phyloP scores from a whole-genome alignment of 257 asterid species.

The Primulina eburnea region DNA sequence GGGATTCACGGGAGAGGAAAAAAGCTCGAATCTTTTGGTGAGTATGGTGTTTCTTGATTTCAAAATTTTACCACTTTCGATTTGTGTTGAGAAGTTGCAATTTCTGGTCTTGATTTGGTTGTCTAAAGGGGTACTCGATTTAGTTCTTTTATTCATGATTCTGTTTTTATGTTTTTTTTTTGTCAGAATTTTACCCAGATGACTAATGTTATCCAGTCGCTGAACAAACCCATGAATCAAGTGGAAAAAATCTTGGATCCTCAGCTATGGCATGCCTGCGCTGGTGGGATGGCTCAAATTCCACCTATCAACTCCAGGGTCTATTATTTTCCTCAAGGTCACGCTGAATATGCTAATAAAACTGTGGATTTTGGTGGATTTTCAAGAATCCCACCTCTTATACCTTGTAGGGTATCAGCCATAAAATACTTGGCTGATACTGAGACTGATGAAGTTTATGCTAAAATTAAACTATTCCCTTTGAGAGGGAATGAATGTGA shows the following conservation, averaged over 20 bases:
- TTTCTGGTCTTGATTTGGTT: slow-evolving; percentile 1
- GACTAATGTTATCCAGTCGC: slow-evolving; percentile 61
- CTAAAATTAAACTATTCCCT: slow-evolving; percentile 54
- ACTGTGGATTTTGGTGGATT: slow-evolving; percentile 44
- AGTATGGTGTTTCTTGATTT: slow-evolving; percentile 11
- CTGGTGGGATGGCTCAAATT: slow-evolving; percentile 82
- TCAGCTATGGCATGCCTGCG: slow-evolving; percentile 89
- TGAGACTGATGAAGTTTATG: slow-evolving; percentile 73
- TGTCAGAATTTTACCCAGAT: slow-evolving; percentile 32
- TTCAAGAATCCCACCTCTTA: slow-evolving; percentile 48
- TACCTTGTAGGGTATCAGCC: slow-evolving; percentile 46
- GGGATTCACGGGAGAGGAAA: neutral
- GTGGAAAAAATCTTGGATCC: slow-evolving; percentile 58
- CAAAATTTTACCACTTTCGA: neutral
- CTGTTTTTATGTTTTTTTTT: neutral
- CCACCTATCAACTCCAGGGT: slow-evolving; percentile 53
- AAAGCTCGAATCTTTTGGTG: slow-evolving; percentile 15
- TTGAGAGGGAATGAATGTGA: slow-evolving; percentile 31
- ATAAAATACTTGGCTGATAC: slow-evolving; percentile 62
- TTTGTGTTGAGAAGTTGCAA: slow-evolving; percentile 1
- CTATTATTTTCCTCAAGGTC: slow-evolving; percentile 79
- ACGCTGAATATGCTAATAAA: slow-evolving; percentile 59
- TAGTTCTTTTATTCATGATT: neutral
- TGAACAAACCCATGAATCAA: slow-evolving; percentile 45
- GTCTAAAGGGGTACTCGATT: neutral